Base-by-base conservation (phyloP, 2,329 filamentous ascomycete species). In the Pseudogymnoascus sp. region DNA sequence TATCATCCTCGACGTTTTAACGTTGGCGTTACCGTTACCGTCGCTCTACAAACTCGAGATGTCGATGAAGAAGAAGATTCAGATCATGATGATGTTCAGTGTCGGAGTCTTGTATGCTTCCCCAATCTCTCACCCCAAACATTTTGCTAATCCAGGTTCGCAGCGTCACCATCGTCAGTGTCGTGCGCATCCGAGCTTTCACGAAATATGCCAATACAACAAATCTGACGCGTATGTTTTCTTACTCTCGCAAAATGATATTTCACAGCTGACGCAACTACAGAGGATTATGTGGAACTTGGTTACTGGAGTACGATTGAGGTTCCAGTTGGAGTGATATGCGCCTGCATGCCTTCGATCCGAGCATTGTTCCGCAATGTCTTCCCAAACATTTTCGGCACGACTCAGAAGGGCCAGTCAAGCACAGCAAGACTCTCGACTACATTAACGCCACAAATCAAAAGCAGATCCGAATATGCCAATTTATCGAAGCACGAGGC, bases 1-100 rank as follows among this genome's bases (percentile, higher is more conserved):
- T 65, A 84, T 86, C 48, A 72, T 72, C 0, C 73, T 83, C 21
- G 83, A 86, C 65, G 10, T 81, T 1, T 80, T 79, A 76, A 80
- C 85, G 69, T 74, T 85, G 16, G 76, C 73, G 0, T 73, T 86
- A 3, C 83, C 84, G 0, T 69, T 83, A 4, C 77, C 76, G 21
- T 77, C 81, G 61, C 68, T 84, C 2, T 69, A 72, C 23, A 64
- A 71, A 0, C 73, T 83, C 3, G 75, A 78, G 2, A 65, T 83
- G 25, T 76, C 78, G 61, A 79, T 76, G 73, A 79, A 76, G 68
- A 81, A 80, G 71, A 83, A 81, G 72, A 41, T 79, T 16, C 76
- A 79, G n/a, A 77, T 83, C 2, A 73, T 73, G 6, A 65, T 81
- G 64, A 83, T 84, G 80, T 83, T 84, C 64, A 74, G 75, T 16